Conservation (phyloP, 1,284 basidiomycete species). For the Fistulina hepatica region DNA sequence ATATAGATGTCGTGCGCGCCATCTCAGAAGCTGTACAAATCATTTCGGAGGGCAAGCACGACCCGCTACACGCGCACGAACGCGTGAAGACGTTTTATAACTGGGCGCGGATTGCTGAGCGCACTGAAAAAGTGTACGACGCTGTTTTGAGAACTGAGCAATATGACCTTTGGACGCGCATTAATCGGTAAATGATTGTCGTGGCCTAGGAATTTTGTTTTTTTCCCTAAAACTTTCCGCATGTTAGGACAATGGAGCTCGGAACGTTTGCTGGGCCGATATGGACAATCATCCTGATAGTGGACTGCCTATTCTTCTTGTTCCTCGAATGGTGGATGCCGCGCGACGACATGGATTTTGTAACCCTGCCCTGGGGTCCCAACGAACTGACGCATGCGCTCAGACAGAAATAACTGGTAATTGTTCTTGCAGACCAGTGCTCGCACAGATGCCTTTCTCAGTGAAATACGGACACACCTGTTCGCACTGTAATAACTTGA, state of each 20-base stretch:
- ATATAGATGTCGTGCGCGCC: constrained; percentile 74
- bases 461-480: too few relatives aligned
- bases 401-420: too few relatives aligned
- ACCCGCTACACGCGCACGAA: constrained; percentile 70
- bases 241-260: constrained; percentile 52
- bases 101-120: constrained; percentile 72
- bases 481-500: too few relatives aligned
- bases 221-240: constrained; percentile 2
- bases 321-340: constrained; percentile 73
- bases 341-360: constrained; percentile 57
- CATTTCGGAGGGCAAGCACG: constrained; percentile 60
- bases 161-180: constrained; percentile 58
- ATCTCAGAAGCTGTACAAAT: constrained; percentile 72
- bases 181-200: constrained; percentile 50
- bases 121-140: constrained; percentile 80
- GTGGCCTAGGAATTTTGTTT: neutral
- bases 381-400: too few relatives aligned
- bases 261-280: constrained; percentile 71
- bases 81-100: constrained; percentile 78
- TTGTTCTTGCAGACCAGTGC: too few relatives aligned
- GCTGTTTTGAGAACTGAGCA: constrained; percentile 50
- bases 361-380: too few relatives aligned
- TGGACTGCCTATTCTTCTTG: constrained; percentile 71
- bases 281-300: constrained; percentile 67
- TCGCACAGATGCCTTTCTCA: too few relatives aligned